phyloP scores from a whole-genome alignment of 2,329 filamentous ascomycete species.

The Karstenula rhodostoma region DNA sequence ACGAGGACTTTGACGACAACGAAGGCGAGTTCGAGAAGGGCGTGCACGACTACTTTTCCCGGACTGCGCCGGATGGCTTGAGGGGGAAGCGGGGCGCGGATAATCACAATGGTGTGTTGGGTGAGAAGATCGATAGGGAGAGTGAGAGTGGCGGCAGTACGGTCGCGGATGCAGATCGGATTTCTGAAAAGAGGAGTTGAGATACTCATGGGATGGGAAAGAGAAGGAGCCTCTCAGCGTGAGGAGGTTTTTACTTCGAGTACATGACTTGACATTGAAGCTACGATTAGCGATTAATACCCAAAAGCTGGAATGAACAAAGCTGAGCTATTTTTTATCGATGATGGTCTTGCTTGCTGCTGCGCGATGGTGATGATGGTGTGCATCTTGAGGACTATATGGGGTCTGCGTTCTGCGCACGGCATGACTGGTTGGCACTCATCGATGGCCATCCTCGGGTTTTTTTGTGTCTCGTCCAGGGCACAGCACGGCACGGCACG shows the following conservation, averaged over 20 bases:
- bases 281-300: constrained; percentile 7
- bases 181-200: constrained; percentile 12
- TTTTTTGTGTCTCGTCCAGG: no score
- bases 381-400: no score
- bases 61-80: constrained; percentile 22
- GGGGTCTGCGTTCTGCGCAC: no score
- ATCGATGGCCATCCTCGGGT: no score
- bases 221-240: not conserved
- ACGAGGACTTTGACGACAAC: constrained; percentile 37
- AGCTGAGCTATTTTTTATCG: not conserved
- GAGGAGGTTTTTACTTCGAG: not conserved
- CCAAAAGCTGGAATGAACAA: constrained; percentile 7
- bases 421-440: no score
- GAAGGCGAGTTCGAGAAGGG: constrained; percentile 32
- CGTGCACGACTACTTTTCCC: constrained; percentile 44
- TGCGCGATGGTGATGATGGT: not conserved
- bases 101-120: constrained; percentile 25
- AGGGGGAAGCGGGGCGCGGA: constrained; percentile 17
- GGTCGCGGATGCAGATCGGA: constrained; percentile 2
- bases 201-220: not conserved
- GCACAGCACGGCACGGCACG: no score
- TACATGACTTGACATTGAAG: not conserved
- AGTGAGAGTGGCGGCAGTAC: constrained; percentile 4
- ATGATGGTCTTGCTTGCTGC: not conserved
- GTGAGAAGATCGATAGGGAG: constrained; percentile 14